Conservation (phyloP, 1,284 basidiomycete species). For the Cutaneotrichosporon cavernicola region DNA sequence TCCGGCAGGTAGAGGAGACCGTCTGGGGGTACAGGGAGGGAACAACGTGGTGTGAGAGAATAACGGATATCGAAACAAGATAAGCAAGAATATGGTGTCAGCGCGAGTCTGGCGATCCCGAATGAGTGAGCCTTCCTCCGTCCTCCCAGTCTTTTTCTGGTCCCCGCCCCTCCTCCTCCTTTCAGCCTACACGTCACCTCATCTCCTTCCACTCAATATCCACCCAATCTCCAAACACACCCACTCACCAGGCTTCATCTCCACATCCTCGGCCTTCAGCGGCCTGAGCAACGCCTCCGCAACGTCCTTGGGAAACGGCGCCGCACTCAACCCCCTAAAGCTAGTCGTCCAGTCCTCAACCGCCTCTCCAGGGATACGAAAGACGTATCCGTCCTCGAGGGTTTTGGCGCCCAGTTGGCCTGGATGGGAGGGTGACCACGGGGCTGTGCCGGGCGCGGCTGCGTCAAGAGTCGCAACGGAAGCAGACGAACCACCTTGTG, state of each 20-base stretch:
- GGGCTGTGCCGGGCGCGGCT: background rate
- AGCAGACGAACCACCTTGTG: no score
- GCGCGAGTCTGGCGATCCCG: background rate
- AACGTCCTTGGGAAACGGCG: constrained; percentile 75
- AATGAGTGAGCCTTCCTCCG: background rate
- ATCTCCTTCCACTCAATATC: background rate
- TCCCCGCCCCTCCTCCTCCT: background rate
- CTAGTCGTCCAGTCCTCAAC: constrained; percentile 77
- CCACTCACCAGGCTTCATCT: constrained; percentile 24
- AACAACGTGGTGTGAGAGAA: background rate
- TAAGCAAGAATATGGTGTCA: background rate
- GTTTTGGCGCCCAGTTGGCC: constrained; percentile 8
- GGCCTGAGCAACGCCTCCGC: constrained; percentile 73
- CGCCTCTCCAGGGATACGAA: constrained; percentile 11
- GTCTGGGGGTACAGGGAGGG: constrained; percentile 57
- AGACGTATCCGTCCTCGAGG: constrained; percentile 18
- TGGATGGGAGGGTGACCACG: background rate
- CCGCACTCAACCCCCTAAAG: constrained; percentile 75
- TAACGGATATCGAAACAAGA: constrained; percentile 2
- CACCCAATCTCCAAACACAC: background rate
- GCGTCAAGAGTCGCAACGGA: no score
- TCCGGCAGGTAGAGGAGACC: constrained; percentile 94
- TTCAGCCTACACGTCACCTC: no score
- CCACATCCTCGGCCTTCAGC: constrained; percentile 58
- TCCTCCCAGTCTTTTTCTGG: background rate